Evolutionary conservation across 2,329 filamentous ascomycete species (phyloP), one percentile per base, ranked within the genome.

Genomic region (Pleurostoma richardsiae): DNA sequence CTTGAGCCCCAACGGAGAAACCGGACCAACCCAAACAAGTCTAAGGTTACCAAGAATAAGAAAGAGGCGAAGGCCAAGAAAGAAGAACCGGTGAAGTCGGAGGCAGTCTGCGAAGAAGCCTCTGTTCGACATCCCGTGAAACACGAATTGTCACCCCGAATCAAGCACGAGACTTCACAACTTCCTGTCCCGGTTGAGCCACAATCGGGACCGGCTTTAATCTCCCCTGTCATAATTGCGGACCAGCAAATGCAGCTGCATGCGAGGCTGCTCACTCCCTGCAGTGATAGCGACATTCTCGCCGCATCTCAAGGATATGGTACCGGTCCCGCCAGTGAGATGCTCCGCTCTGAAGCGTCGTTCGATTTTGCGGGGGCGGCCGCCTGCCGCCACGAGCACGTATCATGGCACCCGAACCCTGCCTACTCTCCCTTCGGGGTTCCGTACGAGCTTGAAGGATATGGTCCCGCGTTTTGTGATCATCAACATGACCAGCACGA

Each of bases 181-280:
- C 40, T 56, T 42, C 33, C 57, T 58, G 2, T 46, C 56, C 36
- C 58, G 59, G 2, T 58, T 56, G 8, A 51, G 56, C 10, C 48
- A 58, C 36, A 56, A 57, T 29, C 59, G 52, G 10, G 54, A 47
- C n/a, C 47, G 36, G 62, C 65, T 1, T 69, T 69, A 26, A 67
- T 63, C 40, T 52, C 60, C 48, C 64, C 45, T 50, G 60, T 48
- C 62, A 69, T 48, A 61, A 63, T 52, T 44, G 58, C 44, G 49
- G 67, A 52, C 46, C 45, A 45, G 39, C 53, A 56, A 6, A 36
- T 52, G 7, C 51, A 68, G 43, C 63, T 67, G 36, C 61, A 61
- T 11, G 54, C 63, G 48, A 64, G 72, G 10, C 69, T 79, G 29
- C 69, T 79, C 49, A 80, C 77, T 0, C 77, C 77, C 2, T 74